Conservation (phyloP, 2,329 filamentous ascomycete species). For the Monosporascus ibericus region DNA sequence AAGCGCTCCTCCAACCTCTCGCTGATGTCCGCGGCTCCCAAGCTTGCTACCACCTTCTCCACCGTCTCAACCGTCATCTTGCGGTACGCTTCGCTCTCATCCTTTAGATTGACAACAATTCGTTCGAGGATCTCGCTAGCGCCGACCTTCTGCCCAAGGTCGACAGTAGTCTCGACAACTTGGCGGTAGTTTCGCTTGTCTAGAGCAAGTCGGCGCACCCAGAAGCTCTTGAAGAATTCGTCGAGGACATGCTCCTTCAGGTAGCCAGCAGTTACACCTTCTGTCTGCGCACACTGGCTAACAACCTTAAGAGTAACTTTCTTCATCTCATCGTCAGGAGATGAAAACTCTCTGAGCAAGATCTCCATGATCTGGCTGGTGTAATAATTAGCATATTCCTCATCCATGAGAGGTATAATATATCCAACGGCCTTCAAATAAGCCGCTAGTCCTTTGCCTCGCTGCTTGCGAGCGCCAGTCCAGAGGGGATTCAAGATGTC, state of each 20-base stretch:
- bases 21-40: constrained; percentile 90
- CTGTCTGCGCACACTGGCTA: constrained; percentile 88
- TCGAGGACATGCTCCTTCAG: constrained; percentile 91
- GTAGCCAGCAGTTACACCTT: constrained; percentile 91
- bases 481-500: constrained; percentile 95
- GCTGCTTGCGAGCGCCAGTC: constrained; percentile 93
- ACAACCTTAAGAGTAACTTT: constrained; percentile 98
- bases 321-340: constrained; percentile 99
- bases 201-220: constrained; percentile 93
- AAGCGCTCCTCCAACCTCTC: constrained; percentile 88
- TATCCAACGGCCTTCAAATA: constrained; percentile 97
- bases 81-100: constrained; percentile 94
- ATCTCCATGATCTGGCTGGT: constrained; percentile 99
- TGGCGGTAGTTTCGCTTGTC: constrained; percentile 98
- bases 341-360: constrained; percentile 88
- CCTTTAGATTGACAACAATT: constrained; percentile 92
- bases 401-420: constrained; percentile 98
- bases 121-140: constrained; percentile 91
- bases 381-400: constrained; percentile 99
- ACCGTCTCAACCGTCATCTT: constrained; percentile 99
- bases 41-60: constrained; percentile 88
- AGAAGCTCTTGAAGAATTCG: constrained; percentile 98
- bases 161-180: constrained; percentile 95
- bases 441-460: constrained; percentile 89
- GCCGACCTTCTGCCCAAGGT: constrained; percentile 96